A percentile compares a stretch with the other conserved stretches of the same genome.
These are phyloP conservation scores for Ceratobasidium sp. DNA, from an alignment of 1,284 basidiomycete genomes.

Conservation along the genomic window DNA sequence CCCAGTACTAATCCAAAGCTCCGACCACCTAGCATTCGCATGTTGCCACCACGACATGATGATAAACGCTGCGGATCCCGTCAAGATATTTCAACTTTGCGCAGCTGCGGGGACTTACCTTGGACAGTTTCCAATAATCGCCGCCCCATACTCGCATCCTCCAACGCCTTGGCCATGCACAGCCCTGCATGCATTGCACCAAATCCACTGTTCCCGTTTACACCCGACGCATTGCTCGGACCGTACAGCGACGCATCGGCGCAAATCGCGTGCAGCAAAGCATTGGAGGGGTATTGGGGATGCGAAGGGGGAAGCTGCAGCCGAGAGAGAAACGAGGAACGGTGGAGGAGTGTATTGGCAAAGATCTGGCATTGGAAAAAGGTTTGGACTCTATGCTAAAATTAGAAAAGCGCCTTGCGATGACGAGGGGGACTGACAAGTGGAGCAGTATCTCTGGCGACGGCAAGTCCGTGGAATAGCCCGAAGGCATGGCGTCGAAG, in stretches of 20 bases:
- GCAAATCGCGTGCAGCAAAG: slow-evolving; percentile 33
- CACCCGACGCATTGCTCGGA: neutral
- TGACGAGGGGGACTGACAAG: neutral
- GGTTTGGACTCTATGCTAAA: slow-evolving; percentile 14
- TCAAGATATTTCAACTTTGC: neutral
- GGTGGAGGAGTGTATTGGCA: slow-evolving; percentile 17
- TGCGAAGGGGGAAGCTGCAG: slow-evolving; percentile 24
- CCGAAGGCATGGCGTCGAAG: slow-evolving; percentile 31
- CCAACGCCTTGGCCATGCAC: slow-evolving; percentile 38
- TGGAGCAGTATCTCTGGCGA: slow-evolving; percentile 20
- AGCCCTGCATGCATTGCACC: slow-evolving; percentile 32
- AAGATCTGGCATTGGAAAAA: slow-evolving; percentile 32
- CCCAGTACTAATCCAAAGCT: slow-evolving; percentile 32
- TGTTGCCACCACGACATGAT: slow-evolving; percentile 39
- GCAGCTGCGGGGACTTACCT: neutral
- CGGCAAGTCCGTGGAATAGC: slow-evolving; percentile 30
- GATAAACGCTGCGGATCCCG: slow-evolving; percentile 15
- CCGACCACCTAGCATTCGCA: slow-evolving; percentile 35
- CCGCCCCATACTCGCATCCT: slow-evolving; percentile 26
- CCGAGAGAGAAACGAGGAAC: slow-evolving; percentile 22
- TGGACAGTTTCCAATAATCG: slow-evolving; percentile 22
- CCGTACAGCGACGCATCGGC: slow-evolving; percentile 29
- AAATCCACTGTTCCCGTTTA: slow-evolving; percentile 19
- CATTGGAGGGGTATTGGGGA: slow-evolving; percentile 21
- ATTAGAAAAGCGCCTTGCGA: neutral